Evolutionary conservation across 192 early-diverging fungal genomes (phyloP), one percentile per base, ranked within the genome.

Genomic region (Backusella psychrophila): DNA sequence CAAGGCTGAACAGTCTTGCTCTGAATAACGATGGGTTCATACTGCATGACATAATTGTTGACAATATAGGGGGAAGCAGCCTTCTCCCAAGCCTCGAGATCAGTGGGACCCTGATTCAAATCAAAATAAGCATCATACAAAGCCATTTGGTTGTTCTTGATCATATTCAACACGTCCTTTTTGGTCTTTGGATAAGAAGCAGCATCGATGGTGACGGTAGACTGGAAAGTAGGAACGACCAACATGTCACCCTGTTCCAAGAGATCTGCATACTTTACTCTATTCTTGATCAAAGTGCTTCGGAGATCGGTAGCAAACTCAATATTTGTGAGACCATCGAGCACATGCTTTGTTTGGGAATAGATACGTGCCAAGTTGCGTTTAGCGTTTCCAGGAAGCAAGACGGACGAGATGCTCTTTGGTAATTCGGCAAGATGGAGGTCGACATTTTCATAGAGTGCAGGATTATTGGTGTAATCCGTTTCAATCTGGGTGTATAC

Each of bases 71-170:
- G 42, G 6, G 73, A 56, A 6, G 69, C 78, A 6, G 79, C 78
- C 9, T 73, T 75, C 12, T 77, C 78, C 87, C 87, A 90, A n/a
- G 71, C 75, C 5, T 82, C 78, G 71, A 79, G 82, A 74, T 85
- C 75, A 7, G 86, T 87, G 4, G 86, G 86, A 0, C 87, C 82
- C 44, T 71, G 77, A 49, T 84, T 84, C 11, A 83, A 38, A 69
- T 90, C 85, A 86, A 81, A 88, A n/a, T 85, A 82, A 38, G 84
- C 80, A 75, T 90, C 85, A 17, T 78, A 78, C 14, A 88, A 73
- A 9, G 75, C 79, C 7, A 86, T 77, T 15, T 78, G 23, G 7
- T 82, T 79, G 1, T 76, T 69, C 6, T 73, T 31, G 1, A 86
- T 69, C 19, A 77, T 15, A 6, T 66, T 26, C 29, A 88, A 29